Evolutionary conservation across 768 basidiomycete genomes (phyloP).

Genomic region (Kwoniella sp.): DNA sequence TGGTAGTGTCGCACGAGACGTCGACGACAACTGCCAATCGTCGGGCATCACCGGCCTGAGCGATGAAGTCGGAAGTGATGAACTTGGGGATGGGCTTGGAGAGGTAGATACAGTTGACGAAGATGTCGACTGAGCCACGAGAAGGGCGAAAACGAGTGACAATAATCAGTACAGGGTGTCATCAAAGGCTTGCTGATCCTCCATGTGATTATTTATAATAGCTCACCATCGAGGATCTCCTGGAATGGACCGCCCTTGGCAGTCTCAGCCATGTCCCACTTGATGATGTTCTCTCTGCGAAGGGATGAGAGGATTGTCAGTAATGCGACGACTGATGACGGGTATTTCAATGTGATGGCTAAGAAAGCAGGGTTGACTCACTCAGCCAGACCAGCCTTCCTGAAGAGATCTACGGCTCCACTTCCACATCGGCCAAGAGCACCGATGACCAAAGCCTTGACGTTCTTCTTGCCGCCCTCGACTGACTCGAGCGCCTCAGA

Average conservation of each 20-base stretch:
- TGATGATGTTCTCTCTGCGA: conserved; percentile 81
- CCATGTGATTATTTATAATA: too few species aligned
- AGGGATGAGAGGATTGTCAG: background rate
- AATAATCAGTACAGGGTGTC: too few species aligned
- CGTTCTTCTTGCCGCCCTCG: conserved; percentile 56
- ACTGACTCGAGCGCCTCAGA: conserved; percentile 65
- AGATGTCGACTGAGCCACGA: conserved; percentile 74
- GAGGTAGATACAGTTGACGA: conserved; percentile 99
- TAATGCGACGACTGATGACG: too few species aligned
- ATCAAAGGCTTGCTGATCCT: too few species aligned
- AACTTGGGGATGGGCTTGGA: conserved; percentile 59
- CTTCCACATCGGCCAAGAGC: conserved; percentile 92
- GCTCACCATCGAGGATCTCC: conserved; percentile 77
- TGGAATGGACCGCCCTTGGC: conserved; percentile 93
- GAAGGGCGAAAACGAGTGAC: background rate
- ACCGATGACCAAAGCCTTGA: conserved; percentile 90
- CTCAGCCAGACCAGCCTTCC: conserved; percentile 94
- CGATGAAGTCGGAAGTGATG: conserved; percentile 62
- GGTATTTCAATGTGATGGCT: too few species aligned
- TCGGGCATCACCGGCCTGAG: conserved; percentile 69
- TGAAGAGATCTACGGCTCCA: conserved; percentile 92
- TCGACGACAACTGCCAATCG: conserved; percentile 84
- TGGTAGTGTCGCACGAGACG: conserved; percentile 98
- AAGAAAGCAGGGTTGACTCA: conserved; percentile 60
- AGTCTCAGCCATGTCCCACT: conserved; percentile 98